phyloP scores from a whole-genome alignment of 2,329 filamentous ascomycete species.

The Decorospora gaudefroyi region DNA sequence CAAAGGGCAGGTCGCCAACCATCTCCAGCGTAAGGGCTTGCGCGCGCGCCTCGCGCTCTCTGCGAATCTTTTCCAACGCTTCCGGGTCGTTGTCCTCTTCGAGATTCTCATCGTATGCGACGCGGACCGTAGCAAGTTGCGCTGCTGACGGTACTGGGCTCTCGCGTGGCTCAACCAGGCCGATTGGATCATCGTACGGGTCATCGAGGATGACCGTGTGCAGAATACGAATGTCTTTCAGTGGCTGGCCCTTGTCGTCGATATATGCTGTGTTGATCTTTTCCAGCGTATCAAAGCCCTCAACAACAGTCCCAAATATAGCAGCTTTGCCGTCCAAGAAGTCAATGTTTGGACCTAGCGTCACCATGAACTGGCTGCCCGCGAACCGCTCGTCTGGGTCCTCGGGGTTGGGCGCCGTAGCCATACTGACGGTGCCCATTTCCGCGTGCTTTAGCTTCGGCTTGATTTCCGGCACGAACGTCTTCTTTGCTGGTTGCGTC shows the following conservation, averaged over 20 bases:
- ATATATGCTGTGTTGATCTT: constrained; percentile 91
- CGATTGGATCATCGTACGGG: constrained; percentile 81
- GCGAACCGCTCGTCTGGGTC: constrained; percentile 83
- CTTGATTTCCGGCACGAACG: constrained; percentile 82
- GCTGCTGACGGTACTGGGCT: constrained; percentile 82
- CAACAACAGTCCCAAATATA: constrained; percentile 92
- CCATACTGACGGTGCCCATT: constrained; percentile 94
- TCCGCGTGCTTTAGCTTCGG: constrained; percentile 87
- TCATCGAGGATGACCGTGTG: constrained; percentile 93
- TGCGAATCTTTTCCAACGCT: constrained; percentile 74
- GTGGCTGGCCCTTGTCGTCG: constrained; percentile 80
- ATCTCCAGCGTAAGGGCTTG: constrained; percentile 96
- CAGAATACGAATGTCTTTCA: constrained; percentile 93
- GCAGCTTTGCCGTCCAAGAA: constrained; percentile 92
- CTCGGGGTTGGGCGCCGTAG: constrained; percentile 75
- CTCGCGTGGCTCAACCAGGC: constrained; percentile 73
- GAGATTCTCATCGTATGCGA: constrained; percentile 84
- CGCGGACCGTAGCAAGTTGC: constrained; percentile 88
- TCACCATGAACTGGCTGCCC: constrained; percentile 92
- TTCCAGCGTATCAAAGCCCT: constrained; percentile 91
- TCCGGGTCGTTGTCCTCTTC: constrained; percentile 81
- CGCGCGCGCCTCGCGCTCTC: constrained; percentile 87
- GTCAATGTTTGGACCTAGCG: constrained; percentile 84
- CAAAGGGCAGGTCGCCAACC: constrained; percentile 96
- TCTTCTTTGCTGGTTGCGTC: constrained; percentile 65